Evolutionary conservation across 306 rosid species (phyloP).

Genomic region (Prunus kanzakura): DNA sequence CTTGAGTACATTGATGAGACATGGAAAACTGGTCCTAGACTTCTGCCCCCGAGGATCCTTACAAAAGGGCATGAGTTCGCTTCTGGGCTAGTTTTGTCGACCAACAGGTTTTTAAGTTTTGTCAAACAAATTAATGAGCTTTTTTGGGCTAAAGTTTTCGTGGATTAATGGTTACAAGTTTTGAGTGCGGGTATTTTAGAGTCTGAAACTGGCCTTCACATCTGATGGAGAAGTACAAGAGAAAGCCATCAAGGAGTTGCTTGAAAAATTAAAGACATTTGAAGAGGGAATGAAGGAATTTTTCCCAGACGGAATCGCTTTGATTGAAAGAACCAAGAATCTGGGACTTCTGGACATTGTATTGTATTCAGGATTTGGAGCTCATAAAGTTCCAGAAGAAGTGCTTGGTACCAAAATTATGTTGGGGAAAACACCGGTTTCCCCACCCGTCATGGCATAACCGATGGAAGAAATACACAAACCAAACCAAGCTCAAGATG

Average conservation of each 20-base stretch:
- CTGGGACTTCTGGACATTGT: slow-evolving; percentile 25
- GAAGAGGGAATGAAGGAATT: slow-evolving; percentile 7
- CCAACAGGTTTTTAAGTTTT: slow-evolving; percentile 5
- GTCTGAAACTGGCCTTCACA: neutral
- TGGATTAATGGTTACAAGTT: neutral
- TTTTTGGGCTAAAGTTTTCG: no score
- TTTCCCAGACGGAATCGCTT: neutral
- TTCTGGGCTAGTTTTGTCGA: slow-evolving; percentile 13
- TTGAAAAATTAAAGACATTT: slow-evolving; percentile 8
- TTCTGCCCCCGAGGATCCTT: slow-evolving; percentile 20
- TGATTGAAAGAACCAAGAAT: neutral
- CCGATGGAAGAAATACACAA: no score
- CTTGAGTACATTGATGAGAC: slow-evolving; percentile 29
- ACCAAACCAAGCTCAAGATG: no score
- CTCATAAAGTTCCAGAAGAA: slow-evolving; percentile 13
- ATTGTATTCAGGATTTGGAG: neutral
- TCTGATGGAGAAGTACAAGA: slow-evolving; percentile 10
- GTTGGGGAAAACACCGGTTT: no score
- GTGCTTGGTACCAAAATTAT: slow-evolving; percentile 14
- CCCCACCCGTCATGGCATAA: no score
- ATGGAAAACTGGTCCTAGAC: slow-evolving; percentile 18
- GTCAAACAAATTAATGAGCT: no score
- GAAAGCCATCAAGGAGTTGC: slow-evolving; percentile 10
- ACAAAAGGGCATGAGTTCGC: slow-evolving; percentile 13
- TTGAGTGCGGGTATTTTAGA: neutral